Base-by-base conservation (phyloP, 169 alveolate species). In the Plasmodium billcollinsi region DNA sequence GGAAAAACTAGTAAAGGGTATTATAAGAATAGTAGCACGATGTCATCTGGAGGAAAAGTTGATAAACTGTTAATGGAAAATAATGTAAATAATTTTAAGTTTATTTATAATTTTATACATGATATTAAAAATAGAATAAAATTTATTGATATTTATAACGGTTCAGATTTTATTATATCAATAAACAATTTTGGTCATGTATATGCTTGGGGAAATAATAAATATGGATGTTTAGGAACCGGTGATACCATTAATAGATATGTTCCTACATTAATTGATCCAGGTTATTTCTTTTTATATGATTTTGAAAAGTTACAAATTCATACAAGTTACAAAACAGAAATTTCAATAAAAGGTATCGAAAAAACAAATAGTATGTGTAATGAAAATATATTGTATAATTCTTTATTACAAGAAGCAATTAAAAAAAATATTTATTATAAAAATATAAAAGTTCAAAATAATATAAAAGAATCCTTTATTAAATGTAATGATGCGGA, bases 101-200 rank as follows among this genome's bases (percentile, higher is more conserved):
- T 76, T 59, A 76, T 76, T 20, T 76, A 76, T 59, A 76, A 76
- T 76, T 76, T 76, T 76, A 76, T 76, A 65, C 71, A 63, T 52
- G 89, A 76, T 47, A 76, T 76, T 24, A 76, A 76, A 76, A 76
- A 47, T 45, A 76, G 89, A 76, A 71, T 76, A 47, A 76, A 76
- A 65, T 76, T 76, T 76, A 43, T 49, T 66, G 89, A 76, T 52
- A 76, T 76, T 66, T 76, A 63, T 59, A 76, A 76, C 49, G 89
- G 89, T 49, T 52, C 89, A 49, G 89, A 76, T 59, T 76, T 76
- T 66, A 76, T 76, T 20, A 76, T 76, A 65, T 76, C 89, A 61
- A 76, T 76, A 63, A 76, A 76, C 59, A 76, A 76, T 65, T 76
- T 76, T 63, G 89, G 89, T 39, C 89, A 76, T 76, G 89, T 76